Evolutionary conservation across 257 asterid species (phyloP), one percentile per base, ranked within the genome.

Genomic region (Misopates orontium): DNA sequence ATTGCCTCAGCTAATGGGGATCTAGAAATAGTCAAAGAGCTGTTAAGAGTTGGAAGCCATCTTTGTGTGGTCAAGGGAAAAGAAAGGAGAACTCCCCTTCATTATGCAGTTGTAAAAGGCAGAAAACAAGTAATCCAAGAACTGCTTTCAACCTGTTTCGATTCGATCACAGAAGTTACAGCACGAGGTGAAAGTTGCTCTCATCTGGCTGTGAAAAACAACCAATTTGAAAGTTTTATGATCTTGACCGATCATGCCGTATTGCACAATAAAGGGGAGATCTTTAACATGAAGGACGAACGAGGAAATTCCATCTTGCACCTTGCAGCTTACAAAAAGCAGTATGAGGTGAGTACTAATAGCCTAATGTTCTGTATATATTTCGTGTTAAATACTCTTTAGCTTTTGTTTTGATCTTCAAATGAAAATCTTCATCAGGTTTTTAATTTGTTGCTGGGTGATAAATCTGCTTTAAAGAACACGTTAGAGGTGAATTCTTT

Each of bases 261-360:
- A 55, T 15, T 40, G 31, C 44, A 61, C 24, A 32, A 50, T n/a
- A 74, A 58, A 17, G 70, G 57, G 18, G 66, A 70, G 5, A 8
- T 77, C 9, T 19, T 81, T 52, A 81, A 79, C 17, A 21, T 7
- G 61, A 77, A 45, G 60, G 95, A 85, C 54, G 39, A 54, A 3
- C 72, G 39, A 22, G 92, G 92, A 18, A 76, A 82, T 69, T 79
- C 83, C 18, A 56, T 81, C n/a, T 62, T 87, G 73, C 95, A 85
- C 70, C 70, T 75, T 24, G 90, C 85, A 1, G 81, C 83, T 14
- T 74, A 69, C 8, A 66, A 54, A 57, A 84, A 82, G 57, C 87
- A 82, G 51, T 82, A 77, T 18, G 85, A 87, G 83, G 90, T 22
- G 56, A 57, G n/a, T n/a, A 51, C 2, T 28, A 28, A 28, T 32